phyloP scores from a whole-genome alignment of 371 early-diverging fungal genomes.

The Haplosporangium sp. region DNA sequence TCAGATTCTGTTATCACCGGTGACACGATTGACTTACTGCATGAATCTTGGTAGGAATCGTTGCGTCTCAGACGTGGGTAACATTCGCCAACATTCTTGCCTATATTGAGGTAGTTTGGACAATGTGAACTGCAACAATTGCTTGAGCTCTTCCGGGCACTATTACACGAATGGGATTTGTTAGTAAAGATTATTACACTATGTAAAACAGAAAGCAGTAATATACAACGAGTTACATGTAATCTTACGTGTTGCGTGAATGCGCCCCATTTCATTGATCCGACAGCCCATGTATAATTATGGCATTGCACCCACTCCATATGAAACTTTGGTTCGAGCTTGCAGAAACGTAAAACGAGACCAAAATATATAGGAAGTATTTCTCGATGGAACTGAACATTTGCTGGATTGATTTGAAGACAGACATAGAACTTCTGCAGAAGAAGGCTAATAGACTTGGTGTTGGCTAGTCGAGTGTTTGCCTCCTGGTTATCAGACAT shows the following conservation, averaged over 20 bases:
- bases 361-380: slow-evolving; percentile 52
- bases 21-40: slow-evolving; percentile 9
- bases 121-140: slow-evolving; percentile 35
- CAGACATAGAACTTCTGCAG: slow-evolving; percentile 49
- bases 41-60: slow-evolving; percentile 17
- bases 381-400: slow-evolving; percentile 41
- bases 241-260: slow-evolving; percentile 35
- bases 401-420: slow-evolving; percentile 36
- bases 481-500: slow-evolving; percentile 26
- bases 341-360: slow-evolving; percentile 38
- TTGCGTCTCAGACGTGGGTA: slow-evolving; percentile 15
- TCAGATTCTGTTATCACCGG: not conserved
- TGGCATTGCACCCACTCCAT: slow-evolving; percentile 40
- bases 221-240: not conserved
- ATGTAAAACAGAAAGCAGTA: not conserved
- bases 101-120: slow-evolving; percentile 25
- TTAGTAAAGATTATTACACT: not conserved
- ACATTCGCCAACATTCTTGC: slow-evolving; percentile 39
- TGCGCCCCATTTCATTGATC: slow-evolving; percentile 50
- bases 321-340: slow-evolving; percentile 17
- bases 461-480: slow-evolving; percentile 25
- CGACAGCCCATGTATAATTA: slow-evolving; percentile 46
- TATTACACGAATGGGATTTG: not conserved
- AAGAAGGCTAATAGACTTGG: slow-evolving; percentile 23
- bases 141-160: slow-evolving; percentile 42